Evolutionary conservation across 2,329 filamentous ascomycete genomes (phyloP).

Genomic region (Aspergillus awamori): DNA sequence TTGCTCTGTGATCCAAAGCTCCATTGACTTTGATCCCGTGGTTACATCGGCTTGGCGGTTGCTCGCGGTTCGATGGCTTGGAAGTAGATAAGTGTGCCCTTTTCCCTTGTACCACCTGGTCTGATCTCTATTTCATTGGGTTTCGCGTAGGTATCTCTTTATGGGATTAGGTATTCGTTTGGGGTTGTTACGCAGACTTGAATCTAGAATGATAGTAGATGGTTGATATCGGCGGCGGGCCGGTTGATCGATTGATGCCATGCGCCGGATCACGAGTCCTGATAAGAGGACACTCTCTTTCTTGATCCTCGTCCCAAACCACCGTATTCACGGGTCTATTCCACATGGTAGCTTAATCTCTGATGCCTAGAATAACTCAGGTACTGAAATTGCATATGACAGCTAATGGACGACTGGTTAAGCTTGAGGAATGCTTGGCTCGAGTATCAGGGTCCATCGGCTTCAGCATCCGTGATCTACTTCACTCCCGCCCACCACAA

Average conservation of each 20-base stretch:
- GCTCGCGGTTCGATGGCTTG: conserved; percentile 1
- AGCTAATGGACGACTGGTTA: neutral
- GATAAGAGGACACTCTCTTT: neutral
- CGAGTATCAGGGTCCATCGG: neutral
- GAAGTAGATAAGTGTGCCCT: neutral
- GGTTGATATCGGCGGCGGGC: neutral
- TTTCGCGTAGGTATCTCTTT: no score
- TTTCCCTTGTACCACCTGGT: neutral
- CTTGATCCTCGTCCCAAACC: neutral
- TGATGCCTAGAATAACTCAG: neutral
- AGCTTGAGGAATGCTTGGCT: conserved; percentile 12
- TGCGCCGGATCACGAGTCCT: neutral
- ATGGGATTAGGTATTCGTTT: neutral
- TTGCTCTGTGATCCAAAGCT: neutral
- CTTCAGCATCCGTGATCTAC: neutral
- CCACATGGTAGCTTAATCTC: neutral
- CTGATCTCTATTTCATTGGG: no score
- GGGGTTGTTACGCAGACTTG: no score
- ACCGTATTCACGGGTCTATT: neutral
- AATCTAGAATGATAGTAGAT: neutral
- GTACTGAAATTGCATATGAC: neutral
- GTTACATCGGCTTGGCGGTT: conserved; percentile 9
- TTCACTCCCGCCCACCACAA: neutral
- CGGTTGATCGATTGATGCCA: neutral
- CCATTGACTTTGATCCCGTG: conserved; percentile 1